Conservation (phyloP, 768 basidiomycete genomes). For the Candolleomyces eurysporus region DNA sequence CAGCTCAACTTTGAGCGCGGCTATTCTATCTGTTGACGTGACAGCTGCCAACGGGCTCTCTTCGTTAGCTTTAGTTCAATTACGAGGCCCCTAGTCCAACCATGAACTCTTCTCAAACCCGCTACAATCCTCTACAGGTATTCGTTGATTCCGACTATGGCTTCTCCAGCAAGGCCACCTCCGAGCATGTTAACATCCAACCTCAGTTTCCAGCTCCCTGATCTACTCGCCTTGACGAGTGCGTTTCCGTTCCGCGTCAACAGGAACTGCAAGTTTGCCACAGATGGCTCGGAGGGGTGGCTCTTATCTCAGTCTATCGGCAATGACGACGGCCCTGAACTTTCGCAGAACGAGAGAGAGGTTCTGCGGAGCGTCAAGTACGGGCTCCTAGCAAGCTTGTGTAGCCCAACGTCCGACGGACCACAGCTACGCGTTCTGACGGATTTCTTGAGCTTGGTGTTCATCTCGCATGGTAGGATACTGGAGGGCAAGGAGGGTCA, state of each 20-base stretch:
- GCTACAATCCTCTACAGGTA: too few species aligned
- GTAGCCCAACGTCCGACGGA: conserved; percentile 56
- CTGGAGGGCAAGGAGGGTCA: neutral
- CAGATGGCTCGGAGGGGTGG: conserved; percentile 34
- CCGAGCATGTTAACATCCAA: neutral
- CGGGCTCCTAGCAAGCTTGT: conserved; percentile 57
- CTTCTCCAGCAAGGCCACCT: too few species aligned
- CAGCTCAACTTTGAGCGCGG: too few species aligned
- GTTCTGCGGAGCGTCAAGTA: conserved; percentile 27
- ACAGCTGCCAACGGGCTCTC: too few species aligned
- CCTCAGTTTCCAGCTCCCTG: conserved; percentile 42
- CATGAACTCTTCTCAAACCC: too few species aligned
- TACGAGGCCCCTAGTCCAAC: too few species aligned
- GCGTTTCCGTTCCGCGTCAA: conserved; percentile 39
- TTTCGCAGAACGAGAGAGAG: conserved; percentile 19
- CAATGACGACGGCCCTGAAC: conserved; percentile 5
- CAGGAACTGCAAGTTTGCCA: conserved; percentile 30
- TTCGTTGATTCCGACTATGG: too few species aligned
- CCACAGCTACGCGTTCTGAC: conserved; percentile 53
- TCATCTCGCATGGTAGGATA: conserved; percentile 33
- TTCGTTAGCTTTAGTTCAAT: too few species aligned
- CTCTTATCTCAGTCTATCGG: conserved; percentile 10
- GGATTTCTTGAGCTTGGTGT: conserved; percentile 46
- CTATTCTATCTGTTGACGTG: too few species aligned
- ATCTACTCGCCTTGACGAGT: conserved; percentile 32